Conservation (phyloP, 192 early-diverging fungal genomes). For the Geranomyces michiganensis region DNA sequence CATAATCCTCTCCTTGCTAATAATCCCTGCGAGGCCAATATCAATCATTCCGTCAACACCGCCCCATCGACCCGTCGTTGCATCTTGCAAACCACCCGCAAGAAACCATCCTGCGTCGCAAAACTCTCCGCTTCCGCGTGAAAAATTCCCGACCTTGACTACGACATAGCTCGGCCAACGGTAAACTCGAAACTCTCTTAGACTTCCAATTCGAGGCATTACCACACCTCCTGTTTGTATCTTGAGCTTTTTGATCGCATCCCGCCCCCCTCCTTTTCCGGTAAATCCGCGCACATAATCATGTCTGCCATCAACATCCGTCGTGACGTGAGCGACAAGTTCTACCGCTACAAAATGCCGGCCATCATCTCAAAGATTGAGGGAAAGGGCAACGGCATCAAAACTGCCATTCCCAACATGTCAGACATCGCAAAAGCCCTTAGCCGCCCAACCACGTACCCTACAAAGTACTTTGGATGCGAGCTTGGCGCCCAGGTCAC, state of each 20-base stretch:
- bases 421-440: conserved; percentile 88
- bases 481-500: conserved; percentile 95
- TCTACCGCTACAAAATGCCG: conserved; percentile 99
- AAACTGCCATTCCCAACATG: conserved; percentile 98
- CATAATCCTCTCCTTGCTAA: not conserved
- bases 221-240: no score
- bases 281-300: not conserved
- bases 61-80: not conserved
- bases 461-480: conserved; percentile 83
- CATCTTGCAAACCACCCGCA: not conserved
- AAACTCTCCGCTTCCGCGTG: not conserved
- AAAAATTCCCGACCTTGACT: not conserved
- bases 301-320: conserved; percentile 76
- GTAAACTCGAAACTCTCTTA: not conserved
- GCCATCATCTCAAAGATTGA: conserved; percentile 74
- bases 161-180: not conserved
- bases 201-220: no score
- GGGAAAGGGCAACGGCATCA: conserved; percentile 99
- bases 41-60: no score
- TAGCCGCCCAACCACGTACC: conserved; percentile 79
- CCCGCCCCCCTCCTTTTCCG: no score
- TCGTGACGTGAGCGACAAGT: conserved; percentile 87
- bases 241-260: no score
- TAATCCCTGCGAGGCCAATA: not conserved
- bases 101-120: conserved; percentile 1